Base-by-base conservation (phyloP, 345 rosid species). In the Boechera divaricarpa region DNA sequence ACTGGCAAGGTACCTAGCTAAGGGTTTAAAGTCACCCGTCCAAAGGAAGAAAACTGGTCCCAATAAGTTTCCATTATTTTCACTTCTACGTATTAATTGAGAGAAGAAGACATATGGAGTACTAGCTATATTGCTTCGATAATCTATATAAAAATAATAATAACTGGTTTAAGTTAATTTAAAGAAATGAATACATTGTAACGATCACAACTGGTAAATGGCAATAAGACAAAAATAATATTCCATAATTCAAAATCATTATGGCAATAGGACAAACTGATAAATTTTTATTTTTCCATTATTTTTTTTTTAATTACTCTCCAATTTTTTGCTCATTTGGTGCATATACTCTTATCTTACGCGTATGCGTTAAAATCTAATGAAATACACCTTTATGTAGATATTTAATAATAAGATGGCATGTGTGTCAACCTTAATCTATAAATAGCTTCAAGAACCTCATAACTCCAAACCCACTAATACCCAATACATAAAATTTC, bases 361-460 rank as follows among this genome's bases (percentile, higher is more conserved):
- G 9, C 15, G 2, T 56, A 56, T 56, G 61, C 6, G 6, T 52
- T 6, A 9, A 52, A 13, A 56, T 56, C 1, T 56, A 61, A 36
- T 26, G n/a, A 62, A 39, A 6, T 41, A 33, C 7, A 35, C 10
- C 26, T 15, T 41, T 41, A 41, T 10, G 12, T 35, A 45, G 4
- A 59, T 67, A 58, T 18, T 28, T 38, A 60, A 66, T 62, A 26
- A 47, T 47, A 28, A 35, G 44, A 51, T 18, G 55, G 15, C 49
- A 53, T 69, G 64, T 32, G 42, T 38, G 24, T 33, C 49, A 63
- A 63, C 76, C 80, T 64, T 24, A 63, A 70, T 45, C 67, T 75
- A 75, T 71, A 70, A 63, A 71, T 77, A 77, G 77, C 67, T 77
- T 70, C 60, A 70, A 48, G 47, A 47, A 26, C 62, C 67, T 77